Evolutionary conservation across 2,329 filamentous ascomycete genomes (phyloP), one percentile per base, ranked within the genome.

Genomic region (Cladosporium sp.): DNA sequence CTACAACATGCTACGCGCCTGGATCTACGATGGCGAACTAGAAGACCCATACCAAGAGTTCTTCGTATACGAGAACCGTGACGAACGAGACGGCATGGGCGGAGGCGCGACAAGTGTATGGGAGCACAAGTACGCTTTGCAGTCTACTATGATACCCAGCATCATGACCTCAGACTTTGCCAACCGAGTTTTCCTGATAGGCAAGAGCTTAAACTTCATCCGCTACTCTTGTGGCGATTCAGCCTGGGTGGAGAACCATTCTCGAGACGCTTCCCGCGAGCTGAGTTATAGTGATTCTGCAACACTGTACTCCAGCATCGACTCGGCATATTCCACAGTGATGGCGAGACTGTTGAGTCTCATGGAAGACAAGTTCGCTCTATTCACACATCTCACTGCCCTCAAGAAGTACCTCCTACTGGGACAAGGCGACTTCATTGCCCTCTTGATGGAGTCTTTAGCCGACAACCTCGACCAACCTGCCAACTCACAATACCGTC

Each of bases 1-100:
- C 76, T 99, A 99, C 77, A 92, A 96, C 73, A 97, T 99, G 82
- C 83, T 99, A 63, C 88, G 93, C 63, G 91, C 92, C 72, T 99
- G 95, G 95, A 97, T 99, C 59, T 99, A 99, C 75, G 94, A 99
- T 73, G 95, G 95, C 67, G 96, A 99, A 81, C 85, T 99, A 16
- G 93, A 92, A n/a, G 95, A 99, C 77, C 95, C 96, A 0, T 97
- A 93, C 73, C 85, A 88, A 64, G 95, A 99, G 74, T 99, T 99
- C 79, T 98, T 99, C 73, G 93, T 99, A 23, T 88, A 88, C 23
- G 92, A 97, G 76, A 92, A 94, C 71, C 86, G 89, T 61, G 84
- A 86, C 5, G 74, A 76, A 43, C 79, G 81, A 23, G 81, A 81
- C 58, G 79, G 81, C 32, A 39, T 62, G 51, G 64, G 57, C 5